These are phyloP conservation scores for Zychaea mexicana DNA, from an alignment of 371 early-diverging fungal species.

Conservation along the genomic window DNA sequence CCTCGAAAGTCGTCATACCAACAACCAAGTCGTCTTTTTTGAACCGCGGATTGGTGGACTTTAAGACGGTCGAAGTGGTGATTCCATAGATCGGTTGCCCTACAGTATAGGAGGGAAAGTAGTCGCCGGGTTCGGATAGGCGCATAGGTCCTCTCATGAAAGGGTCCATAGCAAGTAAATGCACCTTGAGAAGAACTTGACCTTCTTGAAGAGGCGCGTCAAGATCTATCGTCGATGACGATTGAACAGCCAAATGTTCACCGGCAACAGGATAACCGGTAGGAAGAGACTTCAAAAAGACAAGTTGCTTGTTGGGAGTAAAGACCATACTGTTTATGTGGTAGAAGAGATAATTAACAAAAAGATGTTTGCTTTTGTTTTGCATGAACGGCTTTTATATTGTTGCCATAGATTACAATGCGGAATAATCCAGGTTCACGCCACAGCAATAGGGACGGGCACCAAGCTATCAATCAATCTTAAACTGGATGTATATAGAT, in stretches of 20 bases:
- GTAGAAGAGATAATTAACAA: too few relatives aligned
- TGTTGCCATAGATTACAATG: too few relatives aligned
- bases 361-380: too few relatives aligned
- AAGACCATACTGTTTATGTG: neutral
- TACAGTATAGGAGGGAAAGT: conserved; percentile 54
- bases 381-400: too few relatives aligned
- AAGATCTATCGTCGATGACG: conserved; percentile 40
- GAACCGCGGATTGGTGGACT: conserved; percentile 54
- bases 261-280: conserved; percentile 39
- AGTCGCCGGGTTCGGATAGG: conserved; percentile 39
- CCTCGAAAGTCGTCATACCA: conserved; percentile 60
- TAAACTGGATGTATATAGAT: too few relatives aligned
- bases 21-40: conserved; percentile 64
- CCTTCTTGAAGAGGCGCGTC: conserved; percentile 53
- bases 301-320: conserved; percentile 23
- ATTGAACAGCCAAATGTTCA: conserved; percentile 49
- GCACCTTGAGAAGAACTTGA: conserved; percentile 55
- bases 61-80: conserved; percentile 63
- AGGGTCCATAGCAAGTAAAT: conserved; percentile 41
- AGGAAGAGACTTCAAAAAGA: conserved; percentile 40
- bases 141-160: conserved; percentile 73
- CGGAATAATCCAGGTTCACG: too few relatives aligned
- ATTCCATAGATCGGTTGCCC: conserved; percentile 61
- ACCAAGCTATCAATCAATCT: too few relatives aligned
- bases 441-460: too few relatives aligned